Base-by-base conservation (phyloP, 306 rosid genomes). In the Quercus alba region DNA sequence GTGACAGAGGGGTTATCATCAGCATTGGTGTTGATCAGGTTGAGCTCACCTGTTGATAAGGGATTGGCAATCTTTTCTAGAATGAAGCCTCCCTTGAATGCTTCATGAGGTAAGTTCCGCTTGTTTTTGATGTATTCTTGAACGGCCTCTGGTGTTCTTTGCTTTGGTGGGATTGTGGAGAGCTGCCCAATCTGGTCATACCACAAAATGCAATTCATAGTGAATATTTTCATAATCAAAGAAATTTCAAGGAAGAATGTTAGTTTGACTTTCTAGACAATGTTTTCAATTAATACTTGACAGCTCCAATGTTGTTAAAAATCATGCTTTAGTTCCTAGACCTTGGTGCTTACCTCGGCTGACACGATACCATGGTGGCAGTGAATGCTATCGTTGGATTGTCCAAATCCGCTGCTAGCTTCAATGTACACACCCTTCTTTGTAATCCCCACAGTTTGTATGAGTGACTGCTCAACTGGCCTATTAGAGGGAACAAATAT, bases 301-400 rank as follows among this genome's bases (percentile, higher is more conserved):
- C 28, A 23, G 21, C 28, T 10, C 11, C 66, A 58, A 3, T 58
- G 64, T 58, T 21, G 2, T 58, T 21, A 7, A 58, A 11, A 20
- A 58, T 58, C 66, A 10, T 8, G 66, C 66, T 58, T 58, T 10
- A 21, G 4, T 21, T 49, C 54, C 70, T 71, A 26, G 71, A 87
- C 72, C 44, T 59, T 20, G 46, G 52, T 61, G 80, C 86, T 78
- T 88, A 93, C 99, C 97, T 94, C 99, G 69, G 99, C 95, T 20
- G 97, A 94, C 90, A 94, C 25, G 70, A 94, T 87, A 58, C 99
- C 99, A 46, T 94, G 99, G 86, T 94, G 92, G 77, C 97, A 94
- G 21, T 85, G 95, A 86, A 94, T 93, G 86, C 99, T 94, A 35
- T 89, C 86, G 1, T 18, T 54, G 61, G 97, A 90, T 91, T 93